Conservation (phyloP, 768 basidiomycete genomes). For the Boletus vinaceobasis region DNA sequence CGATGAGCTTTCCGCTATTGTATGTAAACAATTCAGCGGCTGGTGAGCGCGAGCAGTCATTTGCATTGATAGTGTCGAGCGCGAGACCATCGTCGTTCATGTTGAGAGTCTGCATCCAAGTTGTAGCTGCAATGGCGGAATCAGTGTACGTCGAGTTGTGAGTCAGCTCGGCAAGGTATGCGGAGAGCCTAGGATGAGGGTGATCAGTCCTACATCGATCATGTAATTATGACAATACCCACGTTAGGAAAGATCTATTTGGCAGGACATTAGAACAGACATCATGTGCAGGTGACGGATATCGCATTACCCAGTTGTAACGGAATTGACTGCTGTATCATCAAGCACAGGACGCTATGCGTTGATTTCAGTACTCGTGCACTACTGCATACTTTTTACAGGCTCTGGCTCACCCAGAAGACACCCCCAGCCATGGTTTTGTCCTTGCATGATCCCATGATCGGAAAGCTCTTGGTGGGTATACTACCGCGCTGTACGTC, state of each 20-base stretch:
- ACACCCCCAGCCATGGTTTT: conserved; percentile 53
- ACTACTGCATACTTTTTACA: too few relatives aligned
- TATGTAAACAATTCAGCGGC: conserved; percentile 50
- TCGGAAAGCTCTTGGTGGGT: conserved; percentile 40
- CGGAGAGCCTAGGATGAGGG: conserved; percentile 38
- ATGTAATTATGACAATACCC: conserved; percentile 5
- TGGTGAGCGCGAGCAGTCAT: conserved; percentile 46
- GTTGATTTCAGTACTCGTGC: not conserved
- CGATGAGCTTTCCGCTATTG: conserved; percentile 52
- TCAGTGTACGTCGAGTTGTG: conserved; percentile 42
- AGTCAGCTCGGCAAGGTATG: conserved; percentile 47
- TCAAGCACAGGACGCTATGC: conserved; percentile 40
- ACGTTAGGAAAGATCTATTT: conserved; percentile 41
- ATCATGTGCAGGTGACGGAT: not conserved
- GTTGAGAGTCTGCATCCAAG: conserved; percentile 48
- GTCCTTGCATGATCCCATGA: conserved; percentile 44
- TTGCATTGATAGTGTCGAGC: conserved; percentile 45
- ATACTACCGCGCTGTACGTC: conserved; percentile 37
- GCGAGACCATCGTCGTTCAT: conserved; percentile 41
- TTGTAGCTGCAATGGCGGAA: conserved; percentile 45
- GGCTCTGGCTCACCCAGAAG: conserved; percentile 43
- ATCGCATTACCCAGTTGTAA: conserved; percentile 44
- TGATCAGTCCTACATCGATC: not conserved
- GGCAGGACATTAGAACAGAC: not conserved
- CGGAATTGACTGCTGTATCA: conserved; percentile 45